These are phyloP conservation scores for Gentiana macrophylla DNA, from an alignment of 257 asterid genomes.

Conservation along the genomic window DNA sequence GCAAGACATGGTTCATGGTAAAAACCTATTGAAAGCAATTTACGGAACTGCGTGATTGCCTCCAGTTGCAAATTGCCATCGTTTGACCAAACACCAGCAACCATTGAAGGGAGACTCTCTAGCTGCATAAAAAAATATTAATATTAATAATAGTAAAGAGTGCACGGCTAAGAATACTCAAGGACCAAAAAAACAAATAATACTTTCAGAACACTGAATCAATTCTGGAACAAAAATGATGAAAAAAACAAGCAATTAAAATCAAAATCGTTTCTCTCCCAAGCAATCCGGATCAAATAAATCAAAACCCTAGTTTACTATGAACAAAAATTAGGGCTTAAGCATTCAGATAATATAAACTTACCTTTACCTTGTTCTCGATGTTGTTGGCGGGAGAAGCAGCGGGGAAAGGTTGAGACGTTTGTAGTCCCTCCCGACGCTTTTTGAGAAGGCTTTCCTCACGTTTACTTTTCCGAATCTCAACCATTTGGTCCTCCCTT, in stretches of 20 bases:
- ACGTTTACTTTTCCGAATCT: constrained; percentile 77
- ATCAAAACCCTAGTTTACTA: neutral
- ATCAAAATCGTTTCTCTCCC: too few relatives aligned
- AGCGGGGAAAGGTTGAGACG: constrained; percentile 29
- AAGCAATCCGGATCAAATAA: neutral
- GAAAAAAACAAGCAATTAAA: neutral
- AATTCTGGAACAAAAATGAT: neutral
- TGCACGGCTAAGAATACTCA: neutral
- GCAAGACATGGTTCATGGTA: neutral
- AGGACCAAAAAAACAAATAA: neutral
- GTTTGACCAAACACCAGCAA: constrained; percentile 50
- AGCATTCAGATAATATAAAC: neutral
- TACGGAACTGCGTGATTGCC: constrained; percentile 67
- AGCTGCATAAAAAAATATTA: constrained; percentile 32
- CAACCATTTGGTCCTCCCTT: constrained; percentile 93
- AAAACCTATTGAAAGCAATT: constrained; percentile 72
- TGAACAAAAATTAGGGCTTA: neutral
- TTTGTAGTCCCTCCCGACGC: constrained; percentile 72
- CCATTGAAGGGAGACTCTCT: constrained; percentile 66
- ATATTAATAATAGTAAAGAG: neutral
- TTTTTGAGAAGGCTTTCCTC: constrained; percentile 88
- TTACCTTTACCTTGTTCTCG: constrained; percentile 48
- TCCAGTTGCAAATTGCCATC: constrained; percentile 57
- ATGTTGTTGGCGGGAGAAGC: constrained; percentile 24
- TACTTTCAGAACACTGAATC: neutral